phyloP scores from a whole-genome alignment of 345 rosid genomes.

The Gossypium turneri region DNA sequence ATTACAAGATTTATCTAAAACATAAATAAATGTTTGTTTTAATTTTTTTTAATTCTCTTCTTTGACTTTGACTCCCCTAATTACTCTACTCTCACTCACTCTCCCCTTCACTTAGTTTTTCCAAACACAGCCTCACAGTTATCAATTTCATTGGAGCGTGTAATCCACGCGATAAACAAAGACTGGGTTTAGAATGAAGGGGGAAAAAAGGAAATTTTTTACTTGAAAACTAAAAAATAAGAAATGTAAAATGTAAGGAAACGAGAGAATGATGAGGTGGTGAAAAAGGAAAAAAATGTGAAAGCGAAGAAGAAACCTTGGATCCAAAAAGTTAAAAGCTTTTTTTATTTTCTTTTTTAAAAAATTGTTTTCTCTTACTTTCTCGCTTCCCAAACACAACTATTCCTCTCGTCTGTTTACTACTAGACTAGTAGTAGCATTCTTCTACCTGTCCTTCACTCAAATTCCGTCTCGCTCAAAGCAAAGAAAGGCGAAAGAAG shows the following conservation, averaged over 20 bases:
- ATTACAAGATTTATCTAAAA: background rate
- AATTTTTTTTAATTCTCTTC: background rate
- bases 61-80: background rate
- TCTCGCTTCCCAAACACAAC: slow-evolving; percentile 42
- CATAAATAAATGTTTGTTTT: background rate
- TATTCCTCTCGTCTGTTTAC: slow-evolving; percentile 17
- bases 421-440: slow-evolving; percentile 20
- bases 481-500: background rate
- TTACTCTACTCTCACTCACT: background rate
- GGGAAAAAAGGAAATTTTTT: background rate
- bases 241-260: background rate
- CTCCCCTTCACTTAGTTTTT: too few species aligned
- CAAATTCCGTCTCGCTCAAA: slow-evolving; percentile 16
- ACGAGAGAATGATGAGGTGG: slow-evolving; percentile 8
- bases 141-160: background rate
- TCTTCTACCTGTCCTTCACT: slow-evolving; percentile 25
- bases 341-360: background rate
- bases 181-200: background rate
- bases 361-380: slow-evolving; percentile 14
- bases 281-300: background rate
- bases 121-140: background rate
- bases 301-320: background rate
- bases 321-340: background rate
- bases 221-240: background rate
- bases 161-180: background rate